Conservation (phyloP, 192 early-diverging fungal genomes). For the Dispira simplex region DNA sequence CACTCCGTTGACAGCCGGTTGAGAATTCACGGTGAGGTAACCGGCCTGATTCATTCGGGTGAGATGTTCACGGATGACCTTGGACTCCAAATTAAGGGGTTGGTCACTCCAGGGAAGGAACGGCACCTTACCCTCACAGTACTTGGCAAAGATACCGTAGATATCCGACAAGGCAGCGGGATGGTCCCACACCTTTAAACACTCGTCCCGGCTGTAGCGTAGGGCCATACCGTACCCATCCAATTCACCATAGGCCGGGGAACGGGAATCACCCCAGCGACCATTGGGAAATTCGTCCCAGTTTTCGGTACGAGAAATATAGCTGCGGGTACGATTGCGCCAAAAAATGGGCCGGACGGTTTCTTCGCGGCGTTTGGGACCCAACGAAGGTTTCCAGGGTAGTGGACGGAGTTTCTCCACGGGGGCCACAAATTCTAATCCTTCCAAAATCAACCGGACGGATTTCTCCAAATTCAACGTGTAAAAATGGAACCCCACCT, state of each 20-base stretch:
- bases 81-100: constrained; percentile 63
- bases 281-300: constrained; percentile 99
- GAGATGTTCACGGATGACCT: constrained; percentile 48
- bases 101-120: constrained; percentile 87
- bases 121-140: constrained; percentile 61
- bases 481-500: constrained; percentile 92
- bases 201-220: constrained; percentile 51
- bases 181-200: constrained; percentile 60
- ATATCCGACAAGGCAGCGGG: constrained; percentile 56
- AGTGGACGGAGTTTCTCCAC: constrained; percentile 44
- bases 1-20: constrained; percentile 85
- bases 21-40: constrained; percentile 90
- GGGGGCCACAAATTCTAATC: constrained; percentile 56
- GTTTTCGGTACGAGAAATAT: constrained; percentile 77
- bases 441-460: constrained; percentile 76
- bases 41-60: constrained; percentile 62
- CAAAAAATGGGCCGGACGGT: constrained; percentile 98
- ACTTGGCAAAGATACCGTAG: constrained; percentile 59
- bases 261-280: constrained; percentile 93
- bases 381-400: constrained; percentile 57
- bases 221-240: constrained; percentile 71
- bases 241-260: constrained; percentile 74
- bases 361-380: constrained; percentile 80
- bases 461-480: constrained; percentile 87
- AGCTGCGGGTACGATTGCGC: constrained; percentile 86